These are phyloP conservation scores for Peribolospora kevripleyi DNA, from an alignment of 768 basidiomycete species.

Conservation along the genomic window DNA sequence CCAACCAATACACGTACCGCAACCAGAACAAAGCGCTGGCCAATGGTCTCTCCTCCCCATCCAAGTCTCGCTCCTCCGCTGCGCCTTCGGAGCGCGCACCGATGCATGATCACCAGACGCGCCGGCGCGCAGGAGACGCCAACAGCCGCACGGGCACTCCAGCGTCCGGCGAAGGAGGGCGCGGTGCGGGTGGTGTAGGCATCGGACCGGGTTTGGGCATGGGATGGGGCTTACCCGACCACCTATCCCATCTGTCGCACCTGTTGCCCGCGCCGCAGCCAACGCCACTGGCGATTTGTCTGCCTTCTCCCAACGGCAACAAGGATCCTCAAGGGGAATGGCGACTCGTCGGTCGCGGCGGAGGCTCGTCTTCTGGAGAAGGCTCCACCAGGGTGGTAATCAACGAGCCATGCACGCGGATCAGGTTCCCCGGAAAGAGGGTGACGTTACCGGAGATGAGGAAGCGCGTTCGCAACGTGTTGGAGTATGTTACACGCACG, in stretches of 20 bases:
- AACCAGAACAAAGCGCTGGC: slow-evolving; percentile 12
- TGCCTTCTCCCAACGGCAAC: slow-evolving; percentile 24
- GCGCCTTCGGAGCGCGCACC: slow-evolving; percentile 11
- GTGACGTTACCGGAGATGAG: slow-evolving; percentile 96
- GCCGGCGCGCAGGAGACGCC: slow-evolving; percentile 9
- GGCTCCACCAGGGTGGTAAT: slow-evolving; percentile 40
- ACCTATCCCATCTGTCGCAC: slow-evolving; percentile 59
- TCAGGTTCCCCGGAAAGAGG: slow-evolving; percentile 80
- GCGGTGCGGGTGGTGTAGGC: neutral
- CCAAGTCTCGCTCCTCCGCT: slow-evolving; percentile 6
- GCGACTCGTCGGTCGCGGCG: neutral
- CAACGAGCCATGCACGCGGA: slow-evolving; percentile 31
- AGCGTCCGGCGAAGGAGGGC: neutral
- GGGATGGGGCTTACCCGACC: slow-evolving; percentile 71
- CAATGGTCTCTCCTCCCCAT: slow-evolving; percentile 4
- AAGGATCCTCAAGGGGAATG: neutral
- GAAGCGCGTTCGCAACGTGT: slow-evolving; percentile 65
- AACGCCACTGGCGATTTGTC: slow-evolving; percentile 45
- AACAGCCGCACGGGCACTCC: slow-evolving; percentile 19
- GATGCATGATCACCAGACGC: slow-evolving; percentile 9
- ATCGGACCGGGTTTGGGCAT: slow-evolving; percentile 6
- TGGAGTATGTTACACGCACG: slow-evolving; percentile 82
- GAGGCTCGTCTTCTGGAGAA: slow-evolving; percentile 20
- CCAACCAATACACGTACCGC: slow-evolving; percentile 29
- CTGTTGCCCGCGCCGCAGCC: slow-evolving; percentile 44